Evolutionary conservation across 495 filamentous ascomycete genomes (phyloP), one percentile per base, ranked within the genome.

Genomic region (Lasiosphaeris hirsuta): DNA sequence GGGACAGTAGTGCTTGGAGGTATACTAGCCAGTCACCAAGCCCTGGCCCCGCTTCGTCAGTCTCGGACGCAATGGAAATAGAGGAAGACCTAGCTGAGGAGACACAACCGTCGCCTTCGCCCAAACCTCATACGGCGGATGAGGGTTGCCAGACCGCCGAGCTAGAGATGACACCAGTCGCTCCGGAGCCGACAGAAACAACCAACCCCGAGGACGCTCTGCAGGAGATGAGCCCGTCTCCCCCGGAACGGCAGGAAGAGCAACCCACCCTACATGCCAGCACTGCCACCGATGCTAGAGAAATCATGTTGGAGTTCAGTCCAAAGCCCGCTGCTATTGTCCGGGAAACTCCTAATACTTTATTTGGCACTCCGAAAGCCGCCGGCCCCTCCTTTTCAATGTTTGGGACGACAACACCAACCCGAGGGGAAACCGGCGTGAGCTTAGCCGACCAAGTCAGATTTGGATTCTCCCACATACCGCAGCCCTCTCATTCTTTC

Each of bases 1-100:
- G 84, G 34, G 76, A 78, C 17, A 84, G 84, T 60, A 79, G 72
- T 9, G 76, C 82, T 18, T 96, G 91, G 92, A 83, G 82, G 54
- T 85, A 89, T 63, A 72, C 77, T 30, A 86, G 88, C 59, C 79
- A 83, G 63, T 83, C 85, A 3, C 82, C 81, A 19, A 90, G 84
- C 41, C 86, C 87, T 0, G 75, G 79, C 41, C 86, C 84, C 49
- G 17, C 44, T 5, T 54, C 64, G 13, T 57, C 68, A 0, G 50
- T n/a, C 18, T 19, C 35, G 30, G 62, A 69, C 51, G 67, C 62
- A 5, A 69, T 78, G 53, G 74, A 78, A 5, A 69, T 78, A 53
- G 74, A 78, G 8, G 74, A 75, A 15, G 66, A 64, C 19, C 8
- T n/a, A 1, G 36, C 47, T 10, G 47, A 57, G 10, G 58, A 62